Evolutionary conservation across 768 basidiomycete species (phyloP), one percentile per base, ranked within the genome.

Genomic region (Lactarius pseudohatsudake): DNA sequence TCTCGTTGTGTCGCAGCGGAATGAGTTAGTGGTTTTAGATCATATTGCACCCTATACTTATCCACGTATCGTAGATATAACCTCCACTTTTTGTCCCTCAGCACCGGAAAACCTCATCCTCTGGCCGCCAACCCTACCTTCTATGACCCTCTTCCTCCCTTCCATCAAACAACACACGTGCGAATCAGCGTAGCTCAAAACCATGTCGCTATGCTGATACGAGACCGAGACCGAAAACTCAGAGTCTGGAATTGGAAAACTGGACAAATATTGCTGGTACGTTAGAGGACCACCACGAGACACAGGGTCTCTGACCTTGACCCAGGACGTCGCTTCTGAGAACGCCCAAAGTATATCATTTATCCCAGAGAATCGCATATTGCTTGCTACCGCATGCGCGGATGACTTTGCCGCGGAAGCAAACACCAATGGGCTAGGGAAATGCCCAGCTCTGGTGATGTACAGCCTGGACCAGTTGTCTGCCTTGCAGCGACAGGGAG

Each of bases 181-280:
- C 54, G 38, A 16, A 26, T 65, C 36, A 4, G 56, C 20, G 55
- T 61, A 4, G 4, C 55, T 26, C 36, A 40, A 9, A 62, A 57
- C 16, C 32, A 66, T 61, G 28, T 66, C 26, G 55, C 60, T 8
- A 28, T 36, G 0, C 45, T 61, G 20, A 18, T 50, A 22, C 10
- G 20, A 15, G 1, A 4, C 4, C 28, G 40, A 47, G 1, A 4
- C 4, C 28, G 40, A 47, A 28, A 34, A 57, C n/a, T 66, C 30
- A 66, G 6, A 15, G 2, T 62, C 15, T 62, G 36, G 56, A 28
- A 62, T 57, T 66, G 65, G 60, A 66, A 66, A 59, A 40, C 55
- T 11, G 56, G 65, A 26, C 65, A 40, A 55, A 62, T 47, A n/a
- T 6, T 66, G 2, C 43, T 62, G 36, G 65, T 66, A 57, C 43